Base-by-base conservation (phyloP, 129 eudicot species). In the Chrysanthemum lavandulifolium region DNA sequence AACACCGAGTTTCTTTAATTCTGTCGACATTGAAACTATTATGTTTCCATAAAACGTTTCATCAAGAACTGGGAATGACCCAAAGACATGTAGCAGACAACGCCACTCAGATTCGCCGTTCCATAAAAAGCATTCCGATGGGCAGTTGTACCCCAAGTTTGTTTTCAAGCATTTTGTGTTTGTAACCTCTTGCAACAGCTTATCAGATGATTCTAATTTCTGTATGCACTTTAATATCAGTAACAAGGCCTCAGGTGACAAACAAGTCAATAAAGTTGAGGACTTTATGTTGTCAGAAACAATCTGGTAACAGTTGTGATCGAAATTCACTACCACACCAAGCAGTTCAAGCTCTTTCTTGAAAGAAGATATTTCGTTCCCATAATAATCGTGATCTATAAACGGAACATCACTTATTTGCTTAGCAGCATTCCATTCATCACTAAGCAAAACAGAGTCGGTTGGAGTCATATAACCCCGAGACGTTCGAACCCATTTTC, bases 301-400 rank as follows among this genome's bases (percentile, higher is more conserved):
- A 67, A 86, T 58, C 57, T 81, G 66, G 69, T 84, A 84, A 49
- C 69, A 33, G 1, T 73, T 71, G 36, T 71, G n/a, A 14, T 18
- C 61, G 52, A 40, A 81, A 2, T 43, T 76, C 56, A 84, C 74
- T 1, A 56, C 61, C 72, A 84, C 86, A 1, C 83, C 88, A 29
- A 86, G 72, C 13, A 81, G 65, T 60, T 73, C 43, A 3, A 84
- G 73, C 69, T 84, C 84, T 40, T 64, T 31, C 68, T 73, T 65
- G 47, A 72, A 87, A 69, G 15, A 31, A 1, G 60, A 23, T 31
- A 87, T 19, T 3, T 70, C 84, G 2, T 51, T 16, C 2, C 88
- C 92, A 69, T 84, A 87, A 29, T 78, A 84, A 10, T 29, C 59
- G 48, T 79, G 70, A 81, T 86, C 92, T 13, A 86, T 69, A 49